Base-by-base conservation (phyloP, 495 filamentous ascomycete genomes). In the Penicillium robsamsonii region DNA sequence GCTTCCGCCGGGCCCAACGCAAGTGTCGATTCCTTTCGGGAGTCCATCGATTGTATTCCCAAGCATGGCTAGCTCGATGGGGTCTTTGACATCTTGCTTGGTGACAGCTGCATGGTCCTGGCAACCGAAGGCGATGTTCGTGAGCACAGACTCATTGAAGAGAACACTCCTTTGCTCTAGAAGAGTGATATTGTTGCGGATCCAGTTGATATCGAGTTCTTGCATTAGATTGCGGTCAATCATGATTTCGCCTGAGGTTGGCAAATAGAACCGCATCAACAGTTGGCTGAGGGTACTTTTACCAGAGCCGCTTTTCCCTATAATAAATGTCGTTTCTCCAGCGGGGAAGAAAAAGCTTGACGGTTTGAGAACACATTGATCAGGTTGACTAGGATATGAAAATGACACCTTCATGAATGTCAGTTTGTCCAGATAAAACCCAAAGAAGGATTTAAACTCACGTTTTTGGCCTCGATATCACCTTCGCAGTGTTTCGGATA, bases 211-310 rank as follows among this genome's bases (percentile, higher is more conserved):
- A 56, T 91, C 80, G 11, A 97, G 73, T 0, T 70, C 73, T 17
- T 82, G 63, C n/a, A 94, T 75, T 0, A 81, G 69, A 11, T 77
- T 63, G 1, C 84, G 86, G 60, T 95, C 92, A 3, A 98, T 71
- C 0, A 79, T 57, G 20, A 97, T 87, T 6, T 82, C 63, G 0
- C 94, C 94, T 0, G 73, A 71, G 0, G 68, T 71, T 2, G 89
- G 84, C 10, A 80, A 70, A 62, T 96, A 96, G 63, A 92, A 89
- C 30, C 85, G 80, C 48, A 91, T 71, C 2, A 98, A 74, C 2
- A 98, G 72, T 62, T 90, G 91, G 2, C 86, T 84, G 9, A 98
- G 64, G 0, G 94, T 97, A 64, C 90, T 96, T 67, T 98, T 98
- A 0, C 94, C 94, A 12, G 91, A 96, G 2, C 94, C 94, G 60